These are phyloP conservation scores for Colletotrichum zoysiae DNA, from an alignment of 2,329 filamentous ascomycete genomes.

Conservation along the genomic window DNA sequence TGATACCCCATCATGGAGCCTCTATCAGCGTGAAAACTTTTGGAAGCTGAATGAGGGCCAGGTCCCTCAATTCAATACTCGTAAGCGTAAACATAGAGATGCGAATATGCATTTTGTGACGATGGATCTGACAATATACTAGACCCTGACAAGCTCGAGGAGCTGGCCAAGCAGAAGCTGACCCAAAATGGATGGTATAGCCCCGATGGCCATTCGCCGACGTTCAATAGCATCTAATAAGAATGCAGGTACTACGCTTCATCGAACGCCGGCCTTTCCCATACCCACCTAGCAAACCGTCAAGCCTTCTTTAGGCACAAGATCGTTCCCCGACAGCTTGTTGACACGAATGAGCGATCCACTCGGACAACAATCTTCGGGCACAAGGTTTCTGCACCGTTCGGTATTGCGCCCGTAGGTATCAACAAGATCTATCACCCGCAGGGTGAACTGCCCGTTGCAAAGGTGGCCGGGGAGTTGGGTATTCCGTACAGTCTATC, in stretches of 20 bases:
- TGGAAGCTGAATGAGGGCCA: constrained; percentile 46
- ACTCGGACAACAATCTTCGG: constrained; percentile 70
- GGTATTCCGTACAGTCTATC: constrained; percentile 70
- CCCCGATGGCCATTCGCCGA: not conserved
- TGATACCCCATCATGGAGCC: constrained; percentile 45
- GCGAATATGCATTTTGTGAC: not conserved
- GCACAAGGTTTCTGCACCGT: constrained; percentile 68
- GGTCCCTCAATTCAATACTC: constrained; percentile 45
- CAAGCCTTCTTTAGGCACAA: constrained; percentile 74
- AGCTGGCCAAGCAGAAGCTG: constrained; percentile 67
- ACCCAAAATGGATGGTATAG: constrained; percentile 66
- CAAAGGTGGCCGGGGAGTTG: constrained; percentile 70
- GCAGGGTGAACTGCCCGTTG: constrained; percentile 69
- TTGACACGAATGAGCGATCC: constrained; percentile 69
- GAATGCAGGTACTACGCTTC: constrained; percentile 63
- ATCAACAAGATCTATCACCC: constrained; percentile 76
- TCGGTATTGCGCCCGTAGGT: constrained; percentile 74
- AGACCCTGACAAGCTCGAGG: constrained; percentile 71
- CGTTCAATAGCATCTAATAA: not conserved
- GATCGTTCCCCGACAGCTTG: constrained; percentile 71
- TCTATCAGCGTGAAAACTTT: constrained; percentile 47
- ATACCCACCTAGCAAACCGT: constrained; percentile 67
- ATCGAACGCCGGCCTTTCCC: constrained; percentile 67
- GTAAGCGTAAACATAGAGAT: constrained; percentile 23
- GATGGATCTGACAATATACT: not conserved